A percentile compares a stretch with the other conserved stretches of the same genome.
phyloP scores from a whole-genome alignment of 2,329 filamentous ascomycete species.

The Metarhizium brunneum region DNA sequence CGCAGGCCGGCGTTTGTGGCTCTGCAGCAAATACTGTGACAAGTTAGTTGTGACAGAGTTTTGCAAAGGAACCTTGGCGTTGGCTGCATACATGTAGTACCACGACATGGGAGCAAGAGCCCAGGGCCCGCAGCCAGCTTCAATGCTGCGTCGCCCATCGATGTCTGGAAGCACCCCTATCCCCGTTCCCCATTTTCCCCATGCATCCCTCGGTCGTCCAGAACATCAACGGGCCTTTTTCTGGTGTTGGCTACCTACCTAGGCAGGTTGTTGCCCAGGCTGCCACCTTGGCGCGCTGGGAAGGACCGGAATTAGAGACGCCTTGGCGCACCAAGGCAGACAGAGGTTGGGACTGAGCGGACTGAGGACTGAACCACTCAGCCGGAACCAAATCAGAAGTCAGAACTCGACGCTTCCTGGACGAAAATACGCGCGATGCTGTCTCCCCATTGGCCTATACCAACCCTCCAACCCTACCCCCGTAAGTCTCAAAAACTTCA shows the following conservation, averaged over 20 bases:
- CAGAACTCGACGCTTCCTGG: neutral
- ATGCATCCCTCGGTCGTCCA: neutral
- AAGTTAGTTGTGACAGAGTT: neutral
- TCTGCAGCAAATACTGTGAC: neutral
- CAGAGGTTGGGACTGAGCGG: neutral
- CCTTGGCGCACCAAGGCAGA: neutral
- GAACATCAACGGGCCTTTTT: neutral
- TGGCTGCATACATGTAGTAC: neutral
- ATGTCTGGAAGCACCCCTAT: no score
- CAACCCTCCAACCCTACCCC: neutral
- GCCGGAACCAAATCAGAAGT: slow-evolving; percentile 6
- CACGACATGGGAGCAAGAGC: neutral
- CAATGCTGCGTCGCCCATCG: no score
- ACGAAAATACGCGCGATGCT: neutral
- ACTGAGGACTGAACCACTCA: slow-evolving; percentile 4
- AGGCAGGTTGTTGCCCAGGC: no score
- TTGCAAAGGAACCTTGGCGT: neutral
- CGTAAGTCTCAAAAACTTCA: no score
- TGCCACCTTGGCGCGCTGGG: no score
- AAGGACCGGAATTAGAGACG: neutral
- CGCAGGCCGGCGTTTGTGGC: neutral
- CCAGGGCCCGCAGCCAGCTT: neutral
- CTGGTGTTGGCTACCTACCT: neutral
- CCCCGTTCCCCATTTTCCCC: no score
- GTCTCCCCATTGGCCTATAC: slow-evolving; percentile 2